Evolutionary conservation across 495 filamentous ascomycete species (phyloP), one percentile per base, ranked within the genome.

Genomic region (Penicillium lividum): DNA sequence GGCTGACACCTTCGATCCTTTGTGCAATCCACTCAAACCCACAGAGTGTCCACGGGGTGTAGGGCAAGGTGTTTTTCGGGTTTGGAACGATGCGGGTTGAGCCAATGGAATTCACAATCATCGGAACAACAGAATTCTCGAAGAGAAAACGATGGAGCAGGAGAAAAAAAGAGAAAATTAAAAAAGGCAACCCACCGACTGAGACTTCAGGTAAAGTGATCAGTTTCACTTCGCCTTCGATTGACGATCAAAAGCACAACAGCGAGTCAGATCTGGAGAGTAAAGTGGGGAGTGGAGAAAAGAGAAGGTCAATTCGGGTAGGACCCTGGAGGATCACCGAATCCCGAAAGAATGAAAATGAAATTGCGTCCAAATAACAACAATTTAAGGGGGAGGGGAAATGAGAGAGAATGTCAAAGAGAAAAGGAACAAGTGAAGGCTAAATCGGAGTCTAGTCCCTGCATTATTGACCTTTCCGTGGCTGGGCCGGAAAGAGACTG

Each of bases 1-100:
- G 65, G 50, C 57, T 68, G 54, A 43, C 30, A 47, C 57, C 54
- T 59, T 53, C 55, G 65, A 57, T 58, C n/a, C 22, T 30, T 49
- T 29, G 40, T 31, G 5, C n/a, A 25, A 34, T 34, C 8, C 49
- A 34, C 9, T 22, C 22, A 22, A 55, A 33, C 7, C 46, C 46
- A 51, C 11, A 51, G 29, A 34, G 29, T 18, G 22, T 22, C 22
- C 22, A 22, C 22, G 22, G 22, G 22, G 22, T 22, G 22, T 22
- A 7, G 25, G 9, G 15, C 10, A 13, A 10, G 16, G 27, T 25
- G 4, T 1, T 33, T 33, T 33, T 33, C 31, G 9, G 7, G 31
- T 33, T 10, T 10, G 7, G 31, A 33, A 7, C 7, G 31, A 33
- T 6, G 31, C 31, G 31, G 31, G 31, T 33, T 6, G 38, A 40